Conservation (phyloP, 331 rosid species). For the Quercus lobata region DNA sequence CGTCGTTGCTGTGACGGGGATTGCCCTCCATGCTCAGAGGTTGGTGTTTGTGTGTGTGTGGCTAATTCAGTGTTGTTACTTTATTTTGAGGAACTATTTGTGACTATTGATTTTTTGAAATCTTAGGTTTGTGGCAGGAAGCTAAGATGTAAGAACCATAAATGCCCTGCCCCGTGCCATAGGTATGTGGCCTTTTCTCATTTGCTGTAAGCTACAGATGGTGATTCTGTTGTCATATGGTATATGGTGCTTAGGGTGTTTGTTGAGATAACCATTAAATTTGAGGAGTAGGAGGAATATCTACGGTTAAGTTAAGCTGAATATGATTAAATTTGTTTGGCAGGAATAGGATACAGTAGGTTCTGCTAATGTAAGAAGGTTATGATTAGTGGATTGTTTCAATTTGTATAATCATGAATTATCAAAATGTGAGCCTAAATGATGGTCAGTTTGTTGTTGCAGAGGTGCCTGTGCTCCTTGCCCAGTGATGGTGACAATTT, state of each 20-base stretch:
- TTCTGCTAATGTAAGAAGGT: neutral
- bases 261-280: neutral
- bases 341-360: neutral
- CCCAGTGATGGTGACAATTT: constrained; percentile 89
- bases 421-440: neutral
- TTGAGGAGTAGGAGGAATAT: neutral
- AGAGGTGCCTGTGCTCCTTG: constrained; percentile 99
- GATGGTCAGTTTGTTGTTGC: constrained; percentile 40
- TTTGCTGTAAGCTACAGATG: constrained; percentile 11
- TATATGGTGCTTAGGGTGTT: neutral
- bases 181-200: constrained; percentile 45
- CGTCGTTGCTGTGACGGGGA: constrained; percentile 97
- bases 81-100: constrained; percentile 14
- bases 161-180: constrained; percentile 95
- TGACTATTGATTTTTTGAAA: constrained; percentile 15
- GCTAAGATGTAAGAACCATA: constrained; percentile 94
- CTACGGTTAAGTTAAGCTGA: neutral
- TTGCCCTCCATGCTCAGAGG: constrained; percentile 96
- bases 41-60: constrained; percentile 32
- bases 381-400: neutral
- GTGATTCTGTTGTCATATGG: neutral
- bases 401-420: constrained; percentile 12
- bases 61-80: constrained; percentile 6
- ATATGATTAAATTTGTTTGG: neutral
- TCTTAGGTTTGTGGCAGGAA: constrained; percentile 78